phyloP scores from a whole-genome alignment of 2,329 filamentous ascomycete genomes.

The Penicillium sp. region DNA sequence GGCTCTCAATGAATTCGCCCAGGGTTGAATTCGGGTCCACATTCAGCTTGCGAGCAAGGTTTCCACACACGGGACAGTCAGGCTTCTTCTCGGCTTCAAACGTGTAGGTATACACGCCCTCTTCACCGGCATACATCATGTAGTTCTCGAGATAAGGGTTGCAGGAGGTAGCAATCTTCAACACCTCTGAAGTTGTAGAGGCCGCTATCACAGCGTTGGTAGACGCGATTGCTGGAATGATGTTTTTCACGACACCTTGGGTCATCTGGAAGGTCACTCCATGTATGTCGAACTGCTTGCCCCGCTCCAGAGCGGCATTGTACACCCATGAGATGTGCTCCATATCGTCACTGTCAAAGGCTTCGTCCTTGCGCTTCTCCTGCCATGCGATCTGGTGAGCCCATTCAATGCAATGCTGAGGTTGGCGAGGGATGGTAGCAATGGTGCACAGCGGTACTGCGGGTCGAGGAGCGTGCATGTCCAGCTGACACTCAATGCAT shows the following conservation, averaged over 20 bases:
- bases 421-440: slow-evolving; percentile 92
- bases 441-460: slow-evolving; percentile 95
- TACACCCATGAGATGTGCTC: slow-evolving; percentile 98
- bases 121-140: slow-evolving; percentile 99
- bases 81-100: slow-evolving; percentile 92
- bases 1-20: slow-evolving; percentile 77
- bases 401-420: slow-evolving; percentile 98
- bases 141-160: slow-evolving; percentile 88
- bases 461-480: slow-evolving; percentile 97
- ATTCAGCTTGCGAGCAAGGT: slow-evolving; percentile 70
- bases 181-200: slow-evolving; percentile 91
- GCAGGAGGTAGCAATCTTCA: slow-evolving; percentile 83
- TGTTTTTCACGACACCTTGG: slow-evolving; percentile 98
- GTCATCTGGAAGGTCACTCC: slow-evolving; percentile 95
- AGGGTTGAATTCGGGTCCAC: slow-evolving; percentile 71
- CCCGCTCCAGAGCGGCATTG: slow-evolving; percentile 75
- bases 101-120: slow-evolving; percentile 94
- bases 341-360: slow-evolving; percentile 91
- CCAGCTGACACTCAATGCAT: slow-evolving; percentile 96
- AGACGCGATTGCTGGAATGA: slow-evolving; percentile 96
- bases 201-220: slow-evolving; percentile 97
- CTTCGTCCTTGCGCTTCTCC: slow-evolving; percentile 74
- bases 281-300: slow-evolving; percentile 81
- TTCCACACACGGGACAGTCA: slow-evolving; percentile 92
- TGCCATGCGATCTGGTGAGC: slow-evolving; percentile 98